phyloP scores from a whole-genome alignment of 2,329 filamentous ascomycete species.

The Macroventuria anomochaeta region DNA sequence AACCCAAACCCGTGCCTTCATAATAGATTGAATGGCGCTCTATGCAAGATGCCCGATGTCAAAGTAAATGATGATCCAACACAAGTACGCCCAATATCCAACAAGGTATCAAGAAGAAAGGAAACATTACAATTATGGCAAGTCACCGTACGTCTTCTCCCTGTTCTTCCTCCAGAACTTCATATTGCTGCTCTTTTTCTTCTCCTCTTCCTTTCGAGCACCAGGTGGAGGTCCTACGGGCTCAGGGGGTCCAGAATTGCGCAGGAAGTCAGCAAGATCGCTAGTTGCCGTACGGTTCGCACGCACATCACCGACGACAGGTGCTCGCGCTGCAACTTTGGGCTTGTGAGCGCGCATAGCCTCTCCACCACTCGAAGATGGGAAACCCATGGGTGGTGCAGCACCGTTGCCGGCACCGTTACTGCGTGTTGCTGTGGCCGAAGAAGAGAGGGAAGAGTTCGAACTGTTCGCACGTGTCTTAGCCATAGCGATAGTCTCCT shows the following conservation, averaged over 20 bases:
- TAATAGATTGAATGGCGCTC: not conserved
- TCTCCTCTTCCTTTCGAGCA: conserved; percentile 40
- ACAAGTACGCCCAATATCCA: not conserved
- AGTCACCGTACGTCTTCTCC: conserved; percentile 33
- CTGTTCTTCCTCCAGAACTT: conserved; percentile 46
- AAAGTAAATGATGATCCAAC: not conserved
- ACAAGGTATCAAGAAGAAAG: not conserved
- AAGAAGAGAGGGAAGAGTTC: conserved; percentile 25
- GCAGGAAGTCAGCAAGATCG: conserved; percentile 54
- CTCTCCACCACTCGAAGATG: conserved; percentile 24
- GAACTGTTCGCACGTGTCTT: conserved; percentile 35
- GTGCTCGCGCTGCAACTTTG: conserved; percentile 36
- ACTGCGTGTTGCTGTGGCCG: conserved; percentile 19
- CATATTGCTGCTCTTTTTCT: conserved; percentile 32
- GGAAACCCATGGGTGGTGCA: conserved; percentile 20
- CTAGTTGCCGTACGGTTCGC: conserved; percentile 42
- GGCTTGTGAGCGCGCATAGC: conserved; percentile 37
- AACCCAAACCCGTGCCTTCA: not conserved
- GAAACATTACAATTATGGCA: conserved; percentile 18
- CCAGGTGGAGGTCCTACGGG: conserved; percentile 22
- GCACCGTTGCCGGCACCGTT: conserved; percentile 22
- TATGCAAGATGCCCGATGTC: not conserved
- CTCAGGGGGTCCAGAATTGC: conserved; percentile 50
- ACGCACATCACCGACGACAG: conserved; percentile 28
- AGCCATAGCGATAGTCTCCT: conserved; percentile 43